Percentiles rank a stretch among this genome's conserved stretches.
Evolutionary conservation across 2,329 filamentous ascomycete species (phyloP).

Genomic region (Aspergillus floridensis): DNA sequence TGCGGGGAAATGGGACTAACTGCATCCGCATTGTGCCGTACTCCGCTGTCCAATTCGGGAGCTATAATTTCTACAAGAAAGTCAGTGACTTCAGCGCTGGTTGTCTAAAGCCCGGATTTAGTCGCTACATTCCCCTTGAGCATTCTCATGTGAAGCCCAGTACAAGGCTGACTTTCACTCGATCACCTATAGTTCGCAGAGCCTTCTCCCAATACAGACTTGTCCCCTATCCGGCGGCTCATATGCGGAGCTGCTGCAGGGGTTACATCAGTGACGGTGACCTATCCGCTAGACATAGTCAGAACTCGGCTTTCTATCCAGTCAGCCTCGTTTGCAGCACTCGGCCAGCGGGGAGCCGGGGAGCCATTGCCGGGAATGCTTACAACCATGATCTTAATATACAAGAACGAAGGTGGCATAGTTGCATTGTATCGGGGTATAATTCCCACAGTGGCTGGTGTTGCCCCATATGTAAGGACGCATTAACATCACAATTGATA

Average conservation of each 20-base stretch:
- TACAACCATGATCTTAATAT: slow-evolving; percentile 77
- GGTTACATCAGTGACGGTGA: slow-evolving; percentile 91
- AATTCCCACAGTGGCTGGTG: slow-evolving; percentile 87
- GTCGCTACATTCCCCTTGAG: too few species aligned
- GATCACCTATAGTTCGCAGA: slow-evolving; percentile 65
- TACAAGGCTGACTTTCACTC: background rate
- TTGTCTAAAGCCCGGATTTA: background rate
- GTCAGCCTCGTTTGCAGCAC: slow-evolving; percentile 84
- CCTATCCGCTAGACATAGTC: slow-evolving; percentile 96
- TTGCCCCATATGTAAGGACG: slow-evolving; percentile 78
- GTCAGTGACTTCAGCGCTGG: slow-evolving; percentile 51
- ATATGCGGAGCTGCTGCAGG: slow-evolving; percentile 89
- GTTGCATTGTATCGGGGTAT: slow-evolving; percentile 90
- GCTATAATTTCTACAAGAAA: slow-evolving; percentile 95
- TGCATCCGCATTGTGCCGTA: slow-evolving; percentile 98
- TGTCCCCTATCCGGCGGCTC: slow-evolving; percentile 72
- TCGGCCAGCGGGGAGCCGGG: slow-evolving; percentile 59
- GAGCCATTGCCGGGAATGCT: slow-evolving; percentile 86
- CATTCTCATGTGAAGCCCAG: background rate
- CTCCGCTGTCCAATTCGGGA: slow-evolving; percentile 96
- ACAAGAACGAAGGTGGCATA: slow-evolving; percentile 83
- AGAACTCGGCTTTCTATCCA: slow-evolving; percentile 94
- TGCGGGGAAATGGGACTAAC: slow-evolving; percentile 97
- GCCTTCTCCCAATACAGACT: slow-evolving; percentile 66
- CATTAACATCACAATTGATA: background rate